Conservation (phyloP, 768 basidiomycete genomes). For the Saitozyma sp. region DNA sequence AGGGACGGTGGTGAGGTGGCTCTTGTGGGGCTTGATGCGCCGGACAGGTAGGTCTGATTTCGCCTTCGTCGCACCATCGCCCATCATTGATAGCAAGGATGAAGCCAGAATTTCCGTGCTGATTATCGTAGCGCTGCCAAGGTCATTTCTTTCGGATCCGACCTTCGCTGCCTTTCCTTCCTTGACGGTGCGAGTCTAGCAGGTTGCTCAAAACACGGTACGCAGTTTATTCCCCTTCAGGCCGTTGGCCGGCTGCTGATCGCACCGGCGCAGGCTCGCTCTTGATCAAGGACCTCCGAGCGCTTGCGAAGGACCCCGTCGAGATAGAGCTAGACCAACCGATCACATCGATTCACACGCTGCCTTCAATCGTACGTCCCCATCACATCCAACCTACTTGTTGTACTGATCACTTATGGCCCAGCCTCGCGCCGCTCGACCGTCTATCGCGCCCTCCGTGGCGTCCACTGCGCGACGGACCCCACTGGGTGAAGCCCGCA, state of each 20-base stretch:
- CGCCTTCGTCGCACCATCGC: too few species aligned
- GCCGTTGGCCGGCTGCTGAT: too few species aligned
- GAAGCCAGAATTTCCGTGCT: neutral
- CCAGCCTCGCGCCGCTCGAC: neutral
- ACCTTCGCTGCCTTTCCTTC: conserved; percentile 13
- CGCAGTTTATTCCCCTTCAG: neutral
- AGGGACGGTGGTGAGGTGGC: conserved; percentile 12
- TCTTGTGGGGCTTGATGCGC: conserved; percentile 13
- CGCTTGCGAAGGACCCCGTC: conserved; percentile 3
- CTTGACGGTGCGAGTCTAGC: conserved; percentile 22
- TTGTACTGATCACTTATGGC: neutral
- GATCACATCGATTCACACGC: conserved; percentile 5
- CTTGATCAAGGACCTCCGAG: conserved; percentile 20
- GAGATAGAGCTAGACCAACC: conserved; percentile 7
- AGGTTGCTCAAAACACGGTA: conserved; percentile 10
- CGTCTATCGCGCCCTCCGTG: neutral
- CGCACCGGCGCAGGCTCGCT: conserved; percentile 6
- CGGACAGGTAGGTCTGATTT: too few species aligned
- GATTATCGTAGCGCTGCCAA: conserved; percentile 12
- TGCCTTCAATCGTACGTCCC: conserved; percentile 3
- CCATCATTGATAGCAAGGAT: too few species aligned
- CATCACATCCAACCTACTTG: neutral
- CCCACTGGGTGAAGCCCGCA: conserved; percentile 2
- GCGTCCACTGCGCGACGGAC: neutral
- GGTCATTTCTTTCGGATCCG: conserved; percentile 9